Percentiles rank a stretch among this genome's conserved stretches.
These are phyloP conservation scores for Penicillium polonicum DNA, from an alignment of 2,329 filamentous ascomycete species.

Conservation along the genomic window DNA sequence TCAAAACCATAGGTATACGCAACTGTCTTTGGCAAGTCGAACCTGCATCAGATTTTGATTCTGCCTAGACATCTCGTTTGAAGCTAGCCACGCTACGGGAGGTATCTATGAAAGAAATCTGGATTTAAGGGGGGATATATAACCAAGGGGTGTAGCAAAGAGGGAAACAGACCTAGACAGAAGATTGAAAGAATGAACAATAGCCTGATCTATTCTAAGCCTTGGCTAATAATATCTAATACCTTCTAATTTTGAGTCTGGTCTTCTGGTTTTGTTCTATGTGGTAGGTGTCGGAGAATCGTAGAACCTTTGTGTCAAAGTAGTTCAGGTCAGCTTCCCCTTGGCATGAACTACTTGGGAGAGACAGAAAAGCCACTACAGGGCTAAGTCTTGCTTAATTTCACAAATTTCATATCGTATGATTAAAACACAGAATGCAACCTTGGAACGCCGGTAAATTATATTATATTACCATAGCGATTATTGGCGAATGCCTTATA, in stretches of 20 bases:
- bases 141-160: background rate
- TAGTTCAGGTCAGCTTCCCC: background rate
- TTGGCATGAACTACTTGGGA: background rate
- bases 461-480: background rate
- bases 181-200: background rate
- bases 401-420: background rate
- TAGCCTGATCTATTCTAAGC: background rate
- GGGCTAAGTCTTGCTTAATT: background rate
- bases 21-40: slow-evolving; percentile 1
- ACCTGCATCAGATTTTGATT: background rate
- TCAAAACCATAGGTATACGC: background rate
- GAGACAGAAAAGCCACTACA: background rate
- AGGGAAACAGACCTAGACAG: background rate
- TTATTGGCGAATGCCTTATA: no score
- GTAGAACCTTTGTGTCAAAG: background rate
- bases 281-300: background rate
- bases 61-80: background rate
- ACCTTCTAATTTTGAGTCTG: background rate
- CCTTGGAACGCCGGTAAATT: background rate
- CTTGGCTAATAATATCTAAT: background rate
- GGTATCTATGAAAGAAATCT: background rate
- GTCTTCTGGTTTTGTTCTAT: background rate
- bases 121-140: background rate
- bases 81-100: background rate
- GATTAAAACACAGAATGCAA: background rate